These are phyloP conservation scores for Hamamelis virginiana DNA, from an alignment of 164 flowering plant genomes.

Conservation along the genomic window DNA sequence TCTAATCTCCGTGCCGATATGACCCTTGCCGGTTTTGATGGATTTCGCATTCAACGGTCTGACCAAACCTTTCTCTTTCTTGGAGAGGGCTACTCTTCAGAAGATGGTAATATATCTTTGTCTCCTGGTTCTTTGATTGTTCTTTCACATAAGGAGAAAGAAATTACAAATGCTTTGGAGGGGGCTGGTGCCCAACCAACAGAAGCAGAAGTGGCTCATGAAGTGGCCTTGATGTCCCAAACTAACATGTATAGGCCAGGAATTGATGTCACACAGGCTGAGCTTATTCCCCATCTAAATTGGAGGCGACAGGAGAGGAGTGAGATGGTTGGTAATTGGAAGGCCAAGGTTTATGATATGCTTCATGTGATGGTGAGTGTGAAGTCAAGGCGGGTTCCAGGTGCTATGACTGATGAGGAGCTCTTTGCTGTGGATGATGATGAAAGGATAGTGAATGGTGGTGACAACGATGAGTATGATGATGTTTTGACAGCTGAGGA, in stretches of 20 bases:
- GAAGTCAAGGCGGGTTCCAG: constrained; percentile 95
- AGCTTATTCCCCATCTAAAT: constrained; percentile 83
- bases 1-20: constrained; percentile 96
- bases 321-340: constrained; percentile 95
- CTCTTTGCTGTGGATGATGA: constrained; percentile 87
- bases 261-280: constrained; percentile 98
- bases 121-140: constrained; percentile 88
- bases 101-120: constrained; percentile 58
- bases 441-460: constrained; percentile 60
- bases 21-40: constrained; percentile 99
- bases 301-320: constrained; percentile 98
- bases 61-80: constrained; percentile 94
- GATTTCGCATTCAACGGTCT: constrained; percentile 91
- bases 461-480: constrained; percentile 65
- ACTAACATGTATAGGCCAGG: constrained; percentile 99
- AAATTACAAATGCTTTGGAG: constrained; percentile 92
- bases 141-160: constrained; percentile 94
- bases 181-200: constrained; percentile 94
- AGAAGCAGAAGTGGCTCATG: constrained; percentile 95
- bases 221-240: constrained; percentile 95
- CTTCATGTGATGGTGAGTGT: constrained; percentile 98
- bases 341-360: constrained; percentile 95
- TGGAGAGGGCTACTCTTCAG: constrained; percentile 81
- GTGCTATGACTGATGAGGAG: constrained; percentile 99
- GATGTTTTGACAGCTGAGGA: constrained; percentile 93